These are phyloP conservation scores for Oryza punctata DNA, from an alignment of 176 grass and related monocot genomes.

Conservation along the genomic window DNA sequence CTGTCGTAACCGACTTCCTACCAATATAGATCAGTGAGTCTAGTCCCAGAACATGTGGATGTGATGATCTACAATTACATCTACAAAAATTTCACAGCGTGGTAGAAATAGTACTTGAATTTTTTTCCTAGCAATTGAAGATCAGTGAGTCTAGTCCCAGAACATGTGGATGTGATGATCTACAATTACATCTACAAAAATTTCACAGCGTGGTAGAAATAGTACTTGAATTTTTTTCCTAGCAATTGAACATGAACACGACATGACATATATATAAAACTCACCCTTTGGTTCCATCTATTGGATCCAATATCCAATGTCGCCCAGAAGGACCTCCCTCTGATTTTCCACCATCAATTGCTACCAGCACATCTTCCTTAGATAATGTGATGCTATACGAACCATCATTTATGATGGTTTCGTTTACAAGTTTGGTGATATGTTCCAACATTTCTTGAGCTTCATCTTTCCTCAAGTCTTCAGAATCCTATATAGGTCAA, in stretches of 20 bases:
- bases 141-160: no score
- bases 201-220: no score
- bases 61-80: no score
- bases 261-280: background rate
- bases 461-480: slow-evolving; percentile 71
- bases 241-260: background rate
- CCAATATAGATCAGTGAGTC: no score
- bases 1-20: no score
- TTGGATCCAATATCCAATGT: slow-evolving; percentile 97
- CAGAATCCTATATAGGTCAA: slow-evolving; percentile 63
- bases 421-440: slow-evolving; percentile 82
- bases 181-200: no score
- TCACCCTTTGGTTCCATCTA: slow-evolving; percentile 98
- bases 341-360: slow-evolving; percentile 88
- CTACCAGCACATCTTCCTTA: slow-evolving; percentile 74
- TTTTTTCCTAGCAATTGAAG: background rate
- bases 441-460: slow-evolving; percentile 69
- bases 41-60: no score
- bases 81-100: no score
- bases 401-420: slow-evolving; percentile 62
- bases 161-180: no score
- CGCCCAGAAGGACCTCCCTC: slow-evolving; percentile 71
- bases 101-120: no score
- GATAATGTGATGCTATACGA: slow-evolving; percentile 68
- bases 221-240: no score